phyloP scores from a whole-genome alignment of 257 asterid genomes.

The Orobanche coerulescens region DNA sequence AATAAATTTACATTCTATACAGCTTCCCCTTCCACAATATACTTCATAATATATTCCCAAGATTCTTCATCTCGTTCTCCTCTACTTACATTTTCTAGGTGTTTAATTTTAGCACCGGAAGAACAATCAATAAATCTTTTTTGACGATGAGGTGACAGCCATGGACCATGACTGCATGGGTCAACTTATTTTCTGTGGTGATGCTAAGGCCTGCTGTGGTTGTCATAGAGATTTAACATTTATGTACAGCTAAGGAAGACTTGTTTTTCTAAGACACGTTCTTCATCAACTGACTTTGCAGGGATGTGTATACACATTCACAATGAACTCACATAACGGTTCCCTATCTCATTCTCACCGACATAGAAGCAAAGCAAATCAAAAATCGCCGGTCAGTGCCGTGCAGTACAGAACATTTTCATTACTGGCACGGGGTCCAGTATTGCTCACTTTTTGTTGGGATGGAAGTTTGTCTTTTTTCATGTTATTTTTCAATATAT shows the following conservation, averaged over 20 bases:
- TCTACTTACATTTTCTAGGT: too few species aligned
- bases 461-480: conserved; percentile 86
- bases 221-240: conserved; percentile 2
- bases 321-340: too few species aligned
- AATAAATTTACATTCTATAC: neutral
- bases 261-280: too few species aligned
- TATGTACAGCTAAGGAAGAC: too few species aligned
- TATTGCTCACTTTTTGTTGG: too few species aligned
- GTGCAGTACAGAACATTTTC: conserved; percentile 80
- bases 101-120: conserved; percentile 70
- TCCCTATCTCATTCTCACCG: conserved; percentile 90
- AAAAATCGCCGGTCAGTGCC: conserved; percentile 67
- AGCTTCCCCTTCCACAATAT: too few species aligned
- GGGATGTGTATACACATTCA: too few species aligned
- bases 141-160: conserved; percentile 82
- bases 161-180: too few species aligned
- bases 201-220: conserved; percentile 62
- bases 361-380: conserved; percentile 53
- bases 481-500: conserved; percentile 55
- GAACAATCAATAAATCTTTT: conserved; percentile 51
- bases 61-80: conserved; percentile 20
- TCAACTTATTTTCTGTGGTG: conserved; percentile 93
- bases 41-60: too few species aligned
- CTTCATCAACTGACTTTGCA: too few species aligned
- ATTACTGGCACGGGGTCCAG: too few species aligned